Base-by-base conservation (phyloP, 176 grass and related monocot genomes). In the Oropetium thomaeum region DNA sequence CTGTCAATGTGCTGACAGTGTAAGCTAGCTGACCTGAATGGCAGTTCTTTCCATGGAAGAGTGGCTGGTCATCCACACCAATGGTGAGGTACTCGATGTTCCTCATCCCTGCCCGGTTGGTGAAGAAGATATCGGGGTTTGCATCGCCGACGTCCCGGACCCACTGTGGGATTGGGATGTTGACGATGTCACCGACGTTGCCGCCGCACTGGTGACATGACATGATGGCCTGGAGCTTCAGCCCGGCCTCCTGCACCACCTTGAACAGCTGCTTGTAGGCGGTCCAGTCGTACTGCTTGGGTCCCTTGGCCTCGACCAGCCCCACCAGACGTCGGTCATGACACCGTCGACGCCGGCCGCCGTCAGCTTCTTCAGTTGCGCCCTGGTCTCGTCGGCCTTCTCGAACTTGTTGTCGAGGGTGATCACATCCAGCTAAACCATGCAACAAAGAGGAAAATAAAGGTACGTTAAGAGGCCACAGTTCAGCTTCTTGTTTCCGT, bases 261-360 rank as follows among this genome's bases (percentile, higher is more conserved):
- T 83, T 65, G 82, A 92, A 89, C 47, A 93, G 33, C 82, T 93
- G 70, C 81, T 66, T 88, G 76, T 97, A 97, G 16, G 88, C 83
- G 5, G 58, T 64, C 91, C 91, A 98, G 42, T 93, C 71, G 25
- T 98, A 98, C 10, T 22, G 15, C 35, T 51, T 64, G 1, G 95
- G 84, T 6, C 30, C 75, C 45, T 87, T 51, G 6, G 53, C 87
- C 73, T 93, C 95, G 26, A 89, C 85, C 32, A 98, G 81, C 47
- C 95, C 95, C 95, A 98, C 91, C 95, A 98, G 26, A 98, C 86
- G 58, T 98, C 95, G 28, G 91, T 45, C 95, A 98, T 98, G 62
- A 98, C 72, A 3, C 91, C 88, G 4, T 97, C 90, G 13, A 87
- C 88, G 0, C 87, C 71, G 1, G 91, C 88, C 48, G 65, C 81